Base-by-base conservation (phyloP, 2,329 filamentous ascomycete species). In the Cadophora luteo-olivacea region DNA sequence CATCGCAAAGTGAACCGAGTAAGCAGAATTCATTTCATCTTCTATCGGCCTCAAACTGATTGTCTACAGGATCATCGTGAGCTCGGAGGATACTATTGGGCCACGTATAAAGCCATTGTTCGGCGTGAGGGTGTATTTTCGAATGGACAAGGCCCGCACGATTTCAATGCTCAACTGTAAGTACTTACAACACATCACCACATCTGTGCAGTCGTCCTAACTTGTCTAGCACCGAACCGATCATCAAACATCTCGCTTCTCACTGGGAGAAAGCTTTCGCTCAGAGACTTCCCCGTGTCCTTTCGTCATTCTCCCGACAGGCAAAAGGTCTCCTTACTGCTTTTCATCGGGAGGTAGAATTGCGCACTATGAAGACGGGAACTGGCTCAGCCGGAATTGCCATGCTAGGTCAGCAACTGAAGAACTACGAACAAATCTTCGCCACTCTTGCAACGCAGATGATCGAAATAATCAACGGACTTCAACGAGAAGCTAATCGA, bases 91-190 rank as follows among this genome's bases (percentile, higher is more conserved):
- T 75, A 86, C 14, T 72, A 75, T 41, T 89, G 80, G 78, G 32
- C 77, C 1, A 88, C 87, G 0, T 90, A 89, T 72, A 86, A 84
- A 75, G 88, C 87, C 11, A 81, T 85, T 2, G 84, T 84, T 62
- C 79, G 84, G 51, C 81, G 86, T 55, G 72, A 82, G 65, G 87
- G 85, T 5, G 80, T 81, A 2, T 87, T 78, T 72, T 72, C 77
- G 1, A 82, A 81, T 62, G 49, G 68, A 5, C 74, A 77, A 38
- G 82, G 82, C 32, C 68, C 72, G 8, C 79, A 79, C 62, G 79
- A 83, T 68, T 82, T 82, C 74, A 82, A 82, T 67, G 70, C 72
- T 0, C 77, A 83, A 68, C 74, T 77, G 68, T 72, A 64, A 69
- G 61, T 38, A 6, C 33, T 25, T 36, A 25, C 7, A 36, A 9